These are phyloP conservation scores for Sclerotiophoma versabilis DNA, from an alignment of 2,329 filamentous ascomycete species.

Conservation along the genomic window DNA sequence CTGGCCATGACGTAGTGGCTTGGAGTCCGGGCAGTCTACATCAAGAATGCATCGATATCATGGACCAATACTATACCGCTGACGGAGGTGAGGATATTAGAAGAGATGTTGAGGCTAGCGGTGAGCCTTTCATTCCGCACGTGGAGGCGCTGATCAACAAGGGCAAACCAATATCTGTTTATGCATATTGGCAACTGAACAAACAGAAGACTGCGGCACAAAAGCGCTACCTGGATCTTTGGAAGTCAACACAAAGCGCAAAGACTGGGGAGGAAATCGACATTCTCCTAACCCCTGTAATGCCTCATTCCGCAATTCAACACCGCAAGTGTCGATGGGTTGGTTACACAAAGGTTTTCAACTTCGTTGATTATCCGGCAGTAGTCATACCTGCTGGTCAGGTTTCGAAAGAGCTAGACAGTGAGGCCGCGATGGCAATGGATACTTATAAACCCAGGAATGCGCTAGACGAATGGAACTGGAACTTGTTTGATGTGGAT, in stretches of 20 bases:
- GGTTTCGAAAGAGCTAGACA: conserved; percentile 53
- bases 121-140: conserved; percentile 60
- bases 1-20: conserved; percentile 62
- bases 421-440: conserved; percentile 37
- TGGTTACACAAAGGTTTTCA: conserved; percentile 69
- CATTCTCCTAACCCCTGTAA: conserved; percentile 64
- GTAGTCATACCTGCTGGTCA: conserved; percentile 63
- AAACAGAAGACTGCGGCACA: conserved; percentile 62
- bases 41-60: conserved; percentile 62
- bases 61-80: conserved; percentile 68
- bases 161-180: conserved; percentile 57
- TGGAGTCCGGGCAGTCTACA: conserved; percentile 62
- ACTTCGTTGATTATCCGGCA: conserved; percentile 68
- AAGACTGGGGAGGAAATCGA: conserved; percentile 60
- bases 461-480: conserved; percentile 61
- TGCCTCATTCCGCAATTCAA: conserved; percentile 66
- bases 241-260: conserved; percentile 57
- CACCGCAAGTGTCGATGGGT: conserved; percentile 56
- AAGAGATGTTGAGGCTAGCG: conserved; percentile 60
- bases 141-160: conserved; percentile 64
- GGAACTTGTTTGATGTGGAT: conserved; percentile 47
- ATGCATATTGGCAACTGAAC: conserved; percentile 75
- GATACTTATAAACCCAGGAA: conserved; percentile 56
- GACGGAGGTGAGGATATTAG: conserved; percentile 71
- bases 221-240: conserved; percentile 66